Percentiles rank a stretch among this genome's conserved stretches.
phyloP scores from a whole-genome alignment of 106 monocot genomes.

The Agapanthus africanus region DNA sequence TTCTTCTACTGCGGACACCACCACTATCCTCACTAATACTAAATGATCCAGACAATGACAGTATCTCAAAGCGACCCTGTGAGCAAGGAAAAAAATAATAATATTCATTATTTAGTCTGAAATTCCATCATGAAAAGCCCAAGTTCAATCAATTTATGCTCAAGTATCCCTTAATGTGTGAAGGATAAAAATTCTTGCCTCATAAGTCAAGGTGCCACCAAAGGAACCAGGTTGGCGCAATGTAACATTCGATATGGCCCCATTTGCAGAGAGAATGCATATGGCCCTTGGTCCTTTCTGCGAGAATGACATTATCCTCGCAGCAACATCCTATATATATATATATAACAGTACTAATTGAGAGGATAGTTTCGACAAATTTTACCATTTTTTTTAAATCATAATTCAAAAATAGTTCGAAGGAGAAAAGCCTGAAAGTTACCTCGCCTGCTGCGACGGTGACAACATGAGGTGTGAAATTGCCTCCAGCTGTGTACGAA shows the following conservation, averaged over 20 bases:
- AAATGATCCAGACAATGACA: constrained; percentile 64
- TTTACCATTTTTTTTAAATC: no score
- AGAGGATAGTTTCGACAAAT: no score
- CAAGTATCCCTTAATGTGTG: no score
- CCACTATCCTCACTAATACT: constrained; percentile 32
- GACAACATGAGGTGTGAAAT: constrained; percentile 69
- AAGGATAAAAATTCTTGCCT: no score
- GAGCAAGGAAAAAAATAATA: no score
- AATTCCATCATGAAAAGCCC: no score
- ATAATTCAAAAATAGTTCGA: no score
- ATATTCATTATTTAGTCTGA: no score
- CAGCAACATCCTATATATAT: constrained; percentile 61
- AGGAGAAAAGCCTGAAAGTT: no score
- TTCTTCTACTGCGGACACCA: constrained; percentile 56
- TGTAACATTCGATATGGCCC: constrained; percentile 78
- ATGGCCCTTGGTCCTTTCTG: constrained; percentile 52
- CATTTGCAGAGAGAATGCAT: constrained; percentile 81
- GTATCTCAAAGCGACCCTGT: constrained; percentile 79
- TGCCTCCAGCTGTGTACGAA: constrained; percentile 65
- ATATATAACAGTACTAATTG: no score
- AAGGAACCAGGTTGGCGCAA: constrained; percentile 79
- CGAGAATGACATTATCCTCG: constrained; percentile 87
- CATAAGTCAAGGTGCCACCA: constrained; percentile 84
- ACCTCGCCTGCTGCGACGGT: constrained; percentile 71
- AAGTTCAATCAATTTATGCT: no score